Base-by-base conservation (phyloP, 2,329 filamentous ascomycete species). In the Pestalotiopsis sp. region DNA sequence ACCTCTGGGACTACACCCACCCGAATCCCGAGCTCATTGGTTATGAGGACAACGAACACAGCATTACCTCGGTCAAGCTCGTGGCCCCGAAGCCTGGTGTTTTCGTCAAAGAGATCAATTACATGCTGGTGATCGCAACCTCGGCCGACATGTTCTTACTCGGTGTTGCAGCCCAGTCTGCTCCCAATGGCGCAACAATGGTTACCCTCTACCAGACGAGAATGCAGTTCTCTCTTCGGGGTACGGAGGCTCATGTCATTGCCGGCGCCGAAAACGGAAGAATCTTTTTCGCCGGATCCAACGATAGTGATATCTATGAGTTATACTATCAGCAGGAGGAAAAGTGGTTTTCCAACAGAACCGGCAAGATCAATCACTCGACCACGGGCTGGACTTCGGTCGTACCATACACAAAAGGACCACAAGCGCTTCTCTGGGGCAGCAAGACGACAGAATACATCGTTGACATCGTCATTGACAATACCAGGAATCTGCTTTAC, bases 281-380 rank as follows among this genome's bases (percentile, higher is more conserved):
- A 70, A 96, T 99, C 72, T 99, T 99, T 84, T 97, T 98, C 76
- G 91, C 92, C 57, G 93, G 94, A 49, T 88, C 87, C 64, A 87
- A 86, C 64, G 93, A 95, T 72, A 94, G 94, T 71, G 95, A 98
- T 74, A 90, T 99, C 62, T 93, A 96, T 79, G 96, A 99, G 81
- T 88, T 99, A 66, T 95, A 92, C 73, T 99, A 99, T 78, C 95
- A 98, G 80, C 94, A 97, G 76, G 94, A 98, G 79, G 96, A 99
- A 81, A 92, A 93, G 74, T 99, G 96, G 96, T 99, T 99, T 78
- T 92, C 93, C 66, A 94, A 91, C 79, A 89, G 92, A 72, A 97
- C 93, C 78, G 91, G 92, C 69, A 97, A 95, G 81, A 90, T 95
- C 71, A 97, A 97, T 77, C 96, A 98, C 79, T 95, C 92, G 63